A percentile compares a stretch with the other conserved stretches of the same genome.
Conservation (phyloP, 75 land plant genomes). For the Sequoia sempervirens region DNA sequence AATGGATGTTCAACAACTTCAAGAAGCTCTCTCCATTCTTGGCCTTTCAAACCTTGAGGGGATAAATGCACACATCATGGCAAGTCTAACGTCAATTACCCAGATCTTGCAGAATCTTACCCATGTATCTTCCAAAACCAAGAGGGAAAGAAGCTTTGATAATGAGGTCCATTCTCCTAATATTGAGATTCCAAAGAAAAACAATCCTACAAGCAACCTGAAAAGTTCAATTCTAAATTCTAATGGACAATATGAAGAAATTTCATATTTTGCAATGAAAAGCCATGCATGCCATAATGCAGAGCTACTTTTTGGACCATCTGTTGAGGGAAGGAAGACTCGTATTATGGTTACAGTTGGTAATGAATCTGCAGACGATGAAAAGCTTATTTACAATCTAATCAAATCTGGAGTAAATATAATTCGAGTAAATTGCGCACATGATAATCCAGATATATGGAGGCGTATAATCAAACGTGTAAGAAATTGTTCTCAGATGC, state of each 20-base stretch:
- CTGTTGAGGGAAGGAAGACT: slow-evolving; percentile 14
- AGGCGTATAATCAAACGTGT: slow-evolving; percentile 37
- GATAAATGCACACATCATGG: slow-evolving; percentile 31
- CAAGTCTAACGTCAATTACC: slow-evolving; percentile 33
- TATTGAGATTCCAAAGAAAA: not conserved
- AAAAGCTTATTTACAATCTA: slow-evolving; percentile 28
- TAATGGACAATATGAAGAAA: not conserved
- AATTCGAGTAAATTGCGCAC: slow-evolving; percentile 59
- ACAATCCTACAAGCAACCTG: slow-evolving; percentile 2
- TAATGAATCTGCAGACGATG: slow-evolving; percentile 33
- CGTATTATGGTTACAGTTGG: slow-evolving; percentile 61
- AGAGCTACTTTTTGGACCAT: slow-evolving; percentile 32
- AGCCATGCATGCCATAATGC: slow-evolving; percentile 23
- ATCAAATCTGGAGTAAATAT: slow-evolving; percentile 42
- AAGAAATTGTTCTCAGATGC: slow-evolving; percentile 42
- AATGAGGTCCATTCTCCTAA: not conserved
- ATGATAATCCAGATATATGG: slow-evolving; percentile 49
- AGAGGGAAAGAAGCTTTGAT: slow-evolving; percentile 2
- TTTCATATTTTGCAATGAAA: slow-evolving; percentile 16
- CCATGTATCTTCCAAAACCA: not conserved
- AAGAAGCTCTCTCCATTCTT: slow-evolving; percentile 32
- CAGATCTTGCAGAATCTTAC: slow-evolving; percentile 16
- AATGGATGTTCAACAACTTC: slow-evolving; percentile 36
- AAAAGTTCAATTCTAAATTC: not conserved
- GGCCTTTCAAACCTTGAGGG: slow-evolving; percentile 43